These are phyloP conservation scores for Hypericum perforatum DNA, from an alignment of 345 rosid genomes.

Conservation along the genomic window DNA sequence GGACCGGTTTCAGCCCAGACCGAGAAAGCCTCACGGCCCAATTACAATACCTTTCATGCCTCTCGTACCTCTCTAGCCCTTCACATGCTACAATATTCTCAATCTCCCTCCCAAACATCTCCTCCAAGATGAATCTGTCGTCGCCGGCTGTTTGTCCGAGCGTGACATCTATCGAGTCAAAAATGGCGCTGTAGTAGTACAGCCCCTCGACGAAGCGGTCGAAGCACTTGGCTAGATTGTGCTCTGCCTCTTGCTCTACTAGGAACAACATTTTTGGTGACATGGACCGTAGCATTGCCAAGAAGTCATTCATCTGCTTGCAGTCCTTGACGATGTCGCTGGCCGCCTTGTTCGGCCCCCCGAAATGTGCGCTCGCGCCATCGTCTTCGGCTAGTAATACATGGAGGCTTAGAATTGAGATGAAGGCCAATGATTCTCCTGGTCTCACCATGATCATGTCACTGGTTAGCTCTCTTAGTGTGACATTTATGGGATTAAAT, in stretches of 20 bases:
- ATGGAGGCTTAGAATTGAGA: conserved; percentile 39
- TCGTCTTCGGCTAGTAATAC: conserved; percentile 39
- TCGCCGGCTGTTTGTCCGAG: conserved; percentile 5
- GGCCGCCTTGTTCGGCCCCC: conserved; percentile 10
- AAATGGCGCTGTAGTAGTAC: conserved; percentile 42
- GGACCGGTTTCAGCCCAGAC: conserved; percentile 35
- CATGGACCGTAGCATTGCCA: conserved; percentile 17
- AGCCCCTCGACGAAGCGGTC: conserved; percentile 38
- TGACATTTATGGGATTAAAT: conserved; percentile 26
- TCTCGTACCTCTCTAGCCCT: conserved; percentile 40
- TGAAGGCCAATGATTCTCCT: conserved; percentile 36
- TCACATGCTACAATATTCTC: conserved; percentile 42
- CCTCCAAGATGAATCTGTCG: conserved; percentile 34
- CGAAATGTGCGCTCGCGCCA: conserved; percentile 35
- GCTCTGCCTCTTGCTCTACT: conserved; percentile 43
- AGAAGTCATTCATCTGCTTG: conserved; percentile 27
- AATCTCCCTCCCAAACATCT: conserved; percentile 43
- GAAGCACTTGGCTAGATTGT: conserved; percentile 22
- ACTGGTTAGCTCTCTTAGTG: conserved; percentile 21
- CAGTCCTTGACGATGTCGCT: conserved; percentile 18
- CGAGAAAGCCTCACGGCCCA: conserved; percentile 34
- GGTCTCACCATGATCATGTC: conserved; percentile 27
- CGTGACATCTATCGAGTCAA: conserved; percentile 31
- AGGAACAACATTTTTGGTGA: conserved; percentile 28
- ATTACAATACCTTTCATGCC: conserved; percentile 35